A percentile compares a stretch with the other conserved stretches of the same genome.
phyloP scores from a whole-genome alignment of 257 asterid species.

The Penstemon eatonii region DNA sequence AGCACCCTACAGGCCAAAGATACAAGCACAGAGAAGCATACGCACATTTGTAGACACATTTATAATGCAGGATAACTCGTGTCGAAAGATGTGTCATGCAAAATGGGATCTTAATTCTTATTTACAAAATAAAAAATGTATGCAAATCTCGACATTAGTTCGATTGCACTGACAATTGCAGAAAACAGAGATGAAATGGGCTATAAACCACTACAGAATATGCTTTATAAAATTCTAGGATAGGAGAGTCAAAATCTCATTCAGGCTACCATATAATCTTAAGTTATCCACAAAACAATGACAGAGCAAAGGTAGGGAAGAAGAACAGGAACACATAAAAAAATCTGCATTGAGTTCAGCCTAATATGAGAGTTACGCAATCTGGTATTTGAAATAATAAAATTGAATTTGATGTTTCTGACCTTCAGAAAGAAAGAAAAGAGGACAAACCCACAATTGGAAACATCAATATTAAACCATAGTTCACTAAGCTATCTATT shows the following conservation, averaged over 20 bases:
- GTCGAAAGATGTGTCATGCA: no score
- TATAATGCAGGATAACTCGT: no score
- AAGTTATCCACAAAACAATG: background rate
- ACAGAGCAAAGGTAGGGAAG: background rate
- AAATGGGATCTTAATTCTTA: no score
- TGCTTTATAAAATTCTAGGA: background rate
- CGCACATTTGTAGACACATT: no score
- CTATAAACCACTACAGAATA: no score
- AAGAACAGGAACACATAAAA: background rate
- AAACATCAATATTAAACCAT: slow-evolving; percentile 61
- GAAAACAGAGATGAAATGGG: no score
- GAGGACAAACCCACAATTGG: slow-evolving; percentile 65
- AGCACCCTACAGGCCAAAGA: no score
- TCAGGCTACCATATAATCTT: background rate
- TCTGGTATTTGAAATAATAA: background rate
- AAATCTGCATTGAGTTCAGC: background rate
- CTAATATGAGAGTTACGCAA: background rate
- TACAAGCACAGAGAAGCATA: no score
- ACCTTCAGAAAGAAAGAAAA: slow-evolving; percentile 63
- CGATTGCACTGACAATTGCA: no score
- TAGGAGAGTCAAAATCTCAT: background rate
- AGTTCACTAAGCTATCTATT: slow-evolving; percentile 61
- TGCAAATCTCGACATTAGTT: no score
- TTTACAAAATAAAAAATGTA: no score
- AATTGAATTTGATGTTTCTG: slow-evolving; percentile 26